Base-by-base conservation (phyloP, 768 basidiomycete species). In the Tylopilus cervinicoccineus region DNA sequence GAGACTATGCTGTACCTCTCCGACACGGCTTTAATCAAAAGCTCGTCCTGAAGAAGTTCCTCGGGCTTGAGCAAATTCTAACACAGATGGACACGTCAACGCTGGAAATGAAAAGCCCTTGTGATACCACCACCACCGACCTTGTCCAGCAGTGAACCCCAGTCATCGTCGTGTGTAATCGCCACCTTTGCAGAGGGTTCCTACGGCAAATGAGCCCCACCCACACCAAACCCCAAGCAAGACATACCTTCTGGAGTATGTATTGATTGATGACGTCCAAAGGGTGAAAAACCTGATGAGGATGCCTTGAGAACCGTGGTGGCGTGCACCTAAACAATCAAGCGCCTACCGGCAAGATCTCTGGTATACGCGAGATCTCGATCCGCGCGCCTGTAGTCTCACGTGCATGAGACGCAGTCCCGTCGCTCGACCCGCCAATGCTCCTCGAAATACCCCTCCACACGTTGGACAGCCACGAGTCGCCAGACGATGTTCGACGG, bases 281-380 rank as follows among this genome's bases (percentile, higher is more conserved):
- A 5, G 61, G 62, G 10, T 62, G 61, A 38, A 64, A 62, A 17
- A 53, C 56, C 61, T 61, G 27, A n/a, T 4, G 10, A n/a, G n/a
- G n/a, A 24, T 11, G 6, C 12, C 5, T 49, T 56, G 22, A 59
- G 41, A 31, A n/a, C 19, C 16, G 10, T 22, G 10, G 13, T 6
- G 13, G 2, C 11, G 12, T 4, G n/a, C 14, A 38, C 4, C 8
- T 19, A 28, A 31, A 4, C 13, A 36, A 43, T 11, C 32, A 19
- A 36, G 8, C 8, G 2, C 54, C 2, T 44, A 63, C 60, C 47
- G 54, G 54, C 2, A 48, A 46, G 24, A 63, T 52, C 39, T 57
- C 57, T 17, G 61, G 61, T 38, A 47, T 33, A 33, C 52, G 49
- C 32, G 31, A 28, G 9, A 57, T 43, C 48, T 61, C 60, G 17